phyloP scores from a whole-genome alignment of 371 early-diverging fungal species.

The Apophysomyces elegans region DNA sequence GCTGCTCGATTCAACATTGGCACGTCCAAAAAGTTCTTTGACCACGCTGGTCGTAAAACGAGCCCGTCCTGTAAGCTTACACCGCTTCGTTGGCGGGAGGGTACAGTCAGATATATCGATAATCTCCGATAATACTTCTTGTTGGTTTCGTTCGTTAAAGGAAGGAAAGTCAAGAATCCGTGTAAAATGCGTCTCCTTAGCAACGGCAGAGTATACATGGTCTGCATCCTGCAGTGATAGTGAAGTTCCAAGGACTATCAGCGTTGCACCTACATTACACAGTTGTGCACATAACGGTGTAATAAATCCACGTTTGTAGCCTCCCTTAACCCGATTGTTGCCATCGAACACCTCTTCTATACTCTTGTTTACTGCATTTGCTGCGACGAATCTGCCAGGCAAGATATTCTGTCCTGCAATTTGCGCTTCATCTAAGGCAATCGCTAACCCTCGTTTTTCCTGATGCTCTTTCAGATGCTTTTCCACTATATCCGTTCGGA shows the following conservation, averaged over 20 bases:
- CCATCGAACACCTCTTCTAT: not conserved
- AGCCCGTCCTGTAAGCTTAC: slow-evolving; percentile 8
- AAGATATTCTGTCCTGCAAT: slow-evolving; percentile 21
- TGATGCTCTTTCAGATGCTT: not conserved
- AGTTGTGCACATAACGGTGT: slow-evolving; percentile 26
- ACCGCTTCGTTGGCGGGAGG: slow-evolving; percentile 11
- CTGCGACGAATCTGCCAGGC: not conserved
- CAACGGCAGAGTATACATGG: slow-evolving; percentile 24
- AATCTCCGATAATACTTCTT: not conserved
- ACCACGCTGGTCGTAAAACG: not conserved
- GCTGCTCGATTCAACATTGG: not conserved
- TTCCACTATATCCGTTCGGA: not conserved
- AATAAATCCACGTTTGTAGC: slow-evolving; percentile 27
- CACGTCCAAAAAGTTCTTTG: not conserved
- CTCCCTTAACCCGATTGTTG: not conserved
- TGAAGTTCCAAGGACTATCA: slow-evolving; percentile 29
- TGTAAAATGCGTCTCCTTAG: not conserved
- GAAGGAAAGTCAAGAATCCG: slow-evolving; percentile 9
- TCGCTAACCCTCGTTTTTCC: slow-evolving; percentile 20
- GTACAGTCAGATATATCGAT: slow-evolving; percentile 17
- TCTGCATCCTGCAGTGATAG: slow-evolving; percentile 24
- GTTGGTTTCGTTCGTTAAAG: slow-evolving; percentile 4
- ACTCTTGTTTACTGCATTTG: not conserved
- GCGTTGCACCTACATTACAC: slow-evolving; percentile 19
- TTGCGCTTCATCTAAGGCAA: slow-evolving; percentile 34